A percentile compares a stretch with the other conserved stretches of the same genome.
Conservation (phyloP, 768 basidiomycete genomes). For the Mycena leptocephala region DNA sequence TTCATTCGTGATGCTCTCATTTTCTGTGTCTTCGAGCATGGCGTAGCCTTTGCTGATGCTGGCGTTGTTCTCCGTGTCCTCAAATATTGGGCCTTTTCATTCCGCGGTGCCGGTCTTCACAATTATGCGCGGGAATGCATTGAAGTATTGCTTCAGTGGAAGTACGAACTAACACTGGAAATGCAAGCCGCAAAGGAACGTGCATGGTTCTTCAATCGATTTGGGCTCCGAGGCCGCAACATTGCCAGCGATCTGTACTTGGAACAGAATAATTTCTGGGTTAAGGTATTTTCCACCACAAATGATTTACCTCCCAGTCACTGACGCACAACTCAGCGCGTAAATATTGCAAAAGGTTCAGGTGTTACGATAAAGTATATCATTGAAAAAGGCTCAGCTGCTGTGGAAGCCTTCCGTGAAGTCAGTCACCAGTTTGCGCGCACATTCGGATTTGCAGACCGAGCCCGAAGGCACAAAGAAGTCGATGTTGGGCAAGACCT, state of each 20-base stretch:
- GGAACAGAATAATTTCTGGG: constrained; percentile 48
- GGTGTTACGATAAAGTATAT: constrained; percentile 10
- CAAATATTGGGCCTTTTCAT: constrained; percentile 48
- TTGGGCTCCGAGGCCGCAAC: constrained; percentile 41
- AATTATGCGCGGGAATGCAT: constrained; percentile 46
- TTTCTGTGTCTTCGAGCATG: constrained; percentile 34
- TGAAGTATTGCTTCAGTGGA: constrained; percentile 39
- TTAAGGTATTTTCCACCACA: constrained; percentile 31
- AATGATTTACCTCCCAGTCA: neutral
- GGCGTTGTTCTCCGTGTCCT: constrained; percentile 40
- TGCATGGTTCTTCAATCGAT: constrained; percentile 48
- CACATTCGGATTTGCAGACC: constrained; percentile 32
- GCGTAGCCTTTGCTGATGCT: neutral
- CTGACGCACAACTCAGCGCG: neutral
- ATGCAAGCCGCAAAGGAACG: constrained; percentile 35
- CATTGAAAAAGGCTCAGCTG: constrained; percentile 10
- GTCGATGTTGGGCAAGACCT: constrained; percentile 39
- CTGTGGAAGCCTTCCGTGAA: constrained; percentile 16
- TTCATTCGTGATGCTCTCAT: constrained; percentile 50
- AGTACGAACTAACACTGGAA: constrained; percentile 36
- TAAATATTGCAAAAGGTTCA: constrained; percentile 7
- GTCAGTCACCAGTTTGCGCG: constrained; percentile 10
- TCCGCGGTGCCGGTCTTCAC: too few relatives aligned
- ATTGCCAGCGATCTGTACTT: constrained; percentile 50
- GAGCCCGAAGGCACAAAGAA: constrained; percentile 41